phyloP scores from a whole-genome alignment of 1,284 basidiomycete species.

The Dichomitus squalens region DNA sequence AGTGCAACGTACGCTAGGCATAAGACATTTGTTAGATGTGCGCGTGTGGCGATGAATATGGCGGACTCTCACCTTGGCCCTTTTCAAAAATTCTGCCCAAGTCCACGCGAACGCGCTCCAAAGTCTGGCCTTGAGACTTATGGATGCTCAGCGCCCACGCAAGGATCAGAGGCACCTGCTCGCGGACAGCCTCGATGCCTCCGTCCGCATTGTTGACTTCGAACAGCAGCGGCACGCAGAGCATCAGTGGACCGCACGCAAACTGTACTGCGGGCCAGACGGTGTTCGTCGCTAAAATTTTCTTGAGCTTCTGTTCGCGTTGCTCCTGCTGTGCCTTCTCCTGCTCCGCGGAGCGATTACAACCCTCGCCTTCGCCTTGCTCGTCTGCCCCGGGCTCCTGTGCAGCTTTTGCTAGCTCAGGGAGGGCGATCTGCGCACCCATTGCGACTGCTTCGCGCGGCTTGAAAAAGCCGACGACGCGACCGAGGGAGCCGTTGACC shows the following conservation, averaged over 20 bases:
- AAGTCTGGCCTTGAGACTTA: constrained; percentile 85
- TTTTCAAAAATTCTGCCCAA: constrained; percentile 75
- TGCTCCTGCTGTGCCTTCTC: neutral
- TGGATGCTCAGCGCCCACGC: constrained; percentile 86
- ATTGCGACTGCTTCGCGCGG: constrained; percentile 46
- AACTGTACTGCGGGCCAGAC: constrained; percentile 63
- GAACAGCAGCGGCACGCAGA: constrained; percentile 57
- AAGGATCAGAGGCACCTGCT: constrained; percentile 74
- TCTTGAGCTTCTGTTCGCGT: constrained; percentile 14
- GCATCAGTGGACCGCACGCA: constrained; percentile 41
- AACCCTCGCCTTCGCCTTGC: neutral
- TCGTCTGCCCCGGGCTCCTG: neutral
- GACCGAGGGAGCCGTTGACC: constrained; percentile 18
- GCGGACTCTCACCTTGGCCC: constrained; percentile 58
- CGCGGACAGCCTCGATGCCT: constrained; percentile 51
- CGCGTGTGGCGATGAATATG: neutral
- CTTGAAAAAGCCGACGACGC: constrained; percentile 56
- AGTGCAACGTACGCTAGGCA: constrained; percentile 66
- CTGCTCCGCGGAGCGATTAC: neutral
- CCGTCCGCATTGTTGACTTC: constrained; percentile 58
- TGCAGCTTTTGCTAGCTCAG: constrained; percentile 8
- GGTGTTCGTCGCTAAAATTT: constrained; percentile 8
- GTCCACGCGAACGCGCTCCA: constrained; percentile 77
- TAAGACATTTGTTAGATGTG: constrained; percentile 7
- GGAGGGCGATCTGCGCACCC: constrained; percentile 40